phyloP scores from a whole-genome alignment of 495 filamentous ascomycete species.

The Hypoxylon fuscum region DNA sequence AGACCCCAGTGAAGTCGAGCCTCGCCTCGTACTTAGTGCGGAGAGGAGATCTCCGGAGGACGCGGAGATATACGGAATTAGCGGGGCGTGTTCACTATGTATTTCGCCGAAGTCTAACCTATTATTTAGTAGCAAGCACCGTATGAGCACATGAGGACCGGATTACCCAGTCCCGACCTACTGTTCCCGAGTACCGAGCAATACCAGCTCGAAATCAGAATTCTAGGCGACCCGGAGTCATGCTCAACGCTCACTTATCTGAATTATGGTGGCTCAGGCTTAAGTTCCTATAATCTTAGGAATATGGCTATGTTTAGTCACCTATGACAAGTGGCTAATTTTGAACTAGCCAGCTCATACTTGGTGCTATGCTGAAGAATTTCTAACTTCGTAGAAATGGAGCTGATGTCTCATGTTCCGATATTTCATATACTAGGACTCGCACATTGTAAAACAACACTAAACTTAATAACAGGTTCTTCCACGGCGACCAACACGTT shows the following conservation, averaged over 20 bases:
- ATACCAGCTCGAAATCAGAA: neutral
- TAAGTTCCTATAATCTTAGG: too few species aligned
- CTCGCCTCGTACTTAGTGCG: neutral
- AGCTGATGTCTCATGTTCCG: too few species aligned
- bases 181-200: slow-evolving; percentile 22
- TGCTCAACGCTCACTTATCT: too few species aligned
- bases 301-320: too few species aligned
- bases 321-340: too few species aligned
- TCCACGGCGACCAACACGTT: neutral
- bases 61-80: neutral
- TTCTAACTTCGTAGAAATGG: too few species aligned
- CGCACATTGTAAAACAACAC: too few species aligned
- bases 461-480: neutral
- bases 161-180: slow-evolving; percentile 6
- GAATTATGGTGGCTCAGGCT: too few species aligned
- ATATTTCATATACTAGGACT: too few species aligned
- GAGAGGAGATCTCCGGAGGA: slow-evolving; percentile 2
- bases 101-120: slow-evolving; percentile 21
- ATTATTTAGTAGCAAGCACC: neutral
- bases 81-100: slow-evolving; percentile 6
- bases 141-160: neutral
- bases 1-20: too few species aligned
- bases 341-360: too few species aligned
- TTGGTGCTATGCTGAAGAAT: too few species aligned
- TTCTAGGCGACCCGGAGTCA: neutral